Evolutionary conservation across 257 asterid species (phyloP), one percentile per base, ranked within the genome.

Genomic region (Scutellaria minor): DNA sequence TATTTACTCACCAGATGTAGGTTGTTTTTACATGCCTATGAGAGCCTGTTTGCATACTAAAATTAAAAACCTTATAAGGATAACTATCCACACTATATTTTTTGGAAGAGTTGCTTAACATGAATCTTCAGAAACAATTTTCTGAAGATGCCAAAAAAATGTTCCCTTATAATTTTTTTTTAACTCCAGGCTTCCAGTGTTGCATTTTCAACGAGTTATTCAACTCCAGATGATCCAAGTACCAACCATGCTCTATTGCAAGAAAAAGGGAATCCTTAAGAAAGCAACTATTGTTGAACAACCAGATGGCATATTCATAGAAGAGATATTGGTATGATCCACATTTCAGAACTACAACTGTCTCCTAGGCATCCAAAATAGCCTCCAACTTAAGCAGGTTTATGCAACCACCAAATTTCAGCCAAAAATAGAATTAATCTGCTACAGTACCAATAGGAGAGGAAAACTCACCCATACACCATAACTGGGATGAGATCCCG

Each of bases 401-500:
- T 7, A 76, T 31, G 61, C 40, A 80, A n/a, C 53, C 63, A 42
- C 14, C 47, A 60, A 9, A 46, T 54, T 68, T 31, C 72, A 11
- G 27, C 55, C 40, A 58, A 39, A 27, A 20, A n/a, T 7, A 15
- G 41, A 56, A 54, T 41, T 42, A 24, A 65, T 70, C 60, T 18
- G 68, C 60, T 47, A 48, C 39, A 61, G 71, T 77, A 48, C 48
- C 47, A 64, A 50, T 40, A 42, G 60, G 57, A 52, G 37, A 54
- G 75, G 42, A 40, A 60, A 67, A 76, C 98, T 84, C 79, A 95
- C 99, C 98, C 99, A 51, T 95, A 92, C 54, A 95, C 99, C 99
- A 95, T 92, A 81, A 95, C 89, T 15, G 99, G 99, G 79, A 95
- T 95, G 78, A 95, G 92, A 83, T 95, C 99, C n/a, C 97, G 89